Conservation (phyloP, 306 rosid genomes). For the Trifolium dubium region DNA sequence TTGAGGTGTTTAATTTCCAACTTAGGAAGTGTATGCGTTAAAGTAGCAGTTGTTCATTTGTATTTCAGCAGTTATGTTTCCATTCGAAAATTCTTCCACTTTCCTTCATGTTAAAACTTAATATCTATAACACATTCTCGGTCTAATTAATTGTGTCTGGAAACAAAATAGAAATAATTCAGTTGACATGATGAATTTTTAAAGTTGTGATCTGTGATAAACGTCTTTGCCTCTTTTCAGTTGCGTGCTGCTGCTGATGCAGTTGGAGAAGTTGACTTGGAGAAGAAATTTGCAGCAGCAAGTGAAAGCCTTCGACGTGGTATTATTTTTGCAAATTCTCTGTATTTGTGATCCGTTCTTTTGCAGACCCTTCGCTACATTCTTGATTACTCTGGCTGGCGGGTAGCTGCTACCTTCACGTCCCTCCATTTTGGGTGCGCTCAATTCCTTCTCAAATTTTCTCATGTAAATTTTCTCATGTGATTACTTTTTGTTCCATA, state of each 20-base stretch:
- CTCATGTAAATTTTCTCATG: conserved; percentile 24
- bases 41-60: conserved; percentile 5
- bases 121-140: background rate
- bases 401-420: conserved; percentile 4
- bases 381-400: conserved; percentile 25
- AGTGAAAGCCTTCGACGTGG: conserved; percentile 95
- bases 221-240: conserved; percentile 47
- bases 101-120: background rate
- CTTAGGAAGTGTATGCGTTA: background rate
- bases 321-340: conserved; percentile 96
- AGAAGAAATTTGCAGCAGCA: conserved; percentile 82
- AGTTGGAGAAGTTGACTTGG: conserved; percentile 84
- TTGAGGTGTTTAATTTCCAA: conserved; percentile 21
- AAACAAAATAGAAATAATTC: conserved; percentile 5
- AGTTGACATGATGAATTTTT: background rate
- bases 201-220: background rate
- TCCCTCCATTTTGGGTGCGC: conserved; percentile 25
- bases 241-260: conserved; percentile 89
- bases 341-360: conserved; percentile 65
- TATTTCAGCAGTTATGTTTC: conserved; percentile 14
- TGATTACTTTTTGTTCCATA: conserved; percentile 22
- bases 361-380: conserved; percentile 39
- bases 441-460: conserved; percentile 36
- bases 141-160: conserved; percentile 25
- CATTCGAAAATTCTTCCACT: conserved; percentile 20